Percentiles rank a stretch among this genome's conserved stretches.
Conservation (phyloP, 257 asterid genomes). For the Gardenia jasminoides region DNA sequence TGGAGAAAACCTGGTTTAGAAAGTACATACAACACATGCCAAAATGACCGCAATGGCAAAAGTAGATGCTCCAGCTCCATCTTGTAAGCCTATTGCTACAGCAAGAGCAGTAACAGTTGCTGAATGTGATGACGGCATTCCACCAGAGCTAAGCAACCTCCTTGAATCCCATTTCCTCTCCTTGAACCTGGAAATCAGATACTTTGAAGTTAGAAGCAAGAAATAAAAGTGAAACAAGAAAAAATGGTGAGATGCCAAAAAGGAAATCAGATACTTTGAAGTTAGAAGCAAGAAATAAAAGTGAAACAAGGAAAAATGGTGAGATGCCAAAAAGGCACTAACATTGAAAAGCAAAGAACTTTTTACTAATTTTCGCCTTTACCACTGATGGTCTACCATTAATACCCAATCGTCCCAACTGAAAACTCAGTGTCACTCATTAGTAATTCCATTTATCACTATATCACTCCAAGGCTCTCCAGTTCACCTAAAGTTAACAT, state of each 20-base stretch:
- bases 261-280: slow-evolving; percentile 58
- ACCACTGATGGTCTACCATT: not conserved
- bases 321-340: not conserved
- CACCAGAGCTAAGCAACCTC: slow-evolving; percentile 92
- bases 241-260: no score
- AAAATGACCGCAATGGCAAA: slow-evolving; percentile 87
- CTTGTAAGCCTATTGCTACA: slow-evolving; percentile 71
- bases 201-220: slow-evolving; percentile 49
- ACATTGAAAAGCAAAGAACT: not conserved
- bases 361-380: not conserved
- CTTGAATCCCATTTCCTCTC: slow-evolving; percentile 92
- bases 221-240: slow-evolving; percentile 12
- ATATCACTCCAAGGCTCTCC: not conserved
- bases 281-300: slow-evolving; percentile 41
- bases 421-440: not conserved
- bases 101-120: slow-evolving; percentile 89
- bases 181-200: slow-evolving; percentile 82
- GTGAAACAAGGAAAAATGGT: not conserved
- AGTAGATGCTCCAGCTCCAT: slow-evolving; percentile 70
- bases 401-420: not conserved
- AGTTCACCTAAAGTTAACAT: not conserved
- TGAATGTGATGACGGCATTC: slow-evolving; percentile 99
- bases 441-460: not conserved
- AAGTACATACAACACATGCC: slow-evolving; percentile 98
- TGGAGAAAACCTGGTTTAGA: slow-evolving; percentile 66